Conservation (phyloP, 2,329 filamentous ascomycete species). For the Cadophora gregata region DNA sequence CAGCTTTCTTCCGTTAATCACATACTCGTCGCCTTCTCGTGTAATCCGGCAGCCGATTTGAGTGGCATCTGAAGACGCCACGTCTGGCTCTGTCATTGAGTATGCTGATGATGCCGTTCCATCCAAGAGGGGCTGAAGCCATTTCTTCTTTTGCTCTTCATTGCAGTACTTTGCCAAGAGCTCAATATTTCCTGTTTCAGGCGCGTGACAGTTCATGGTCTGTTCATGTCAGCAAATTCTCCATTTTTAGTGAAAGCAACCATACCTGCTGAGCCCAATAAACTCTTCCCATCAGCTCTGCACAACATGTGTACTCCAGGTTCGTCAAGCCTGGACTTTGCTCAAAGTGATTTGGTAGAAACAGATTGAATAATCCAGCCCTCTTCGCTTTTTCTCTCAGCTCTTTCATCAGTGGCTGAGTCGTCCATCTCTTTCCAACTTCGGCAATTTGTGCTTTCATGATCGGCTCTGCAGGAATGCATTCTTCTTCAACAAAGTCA, state of each 20-base stretch:
- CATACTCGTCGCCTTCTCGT: constrained; percentile 46
- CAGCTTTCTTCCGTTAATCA: constrained; percentile 51
- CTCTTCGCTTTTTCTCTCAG: constrained; percentile 50
- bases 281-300: constrained; percentile 53
- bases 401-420: constrained; percentile 50
- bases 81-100: constrained; percentile 57
- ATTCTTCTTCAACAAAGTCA: constrained; percentile 52
- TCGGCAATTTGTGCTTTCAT: constrained; percentile 48
- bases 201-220: constrained; percentile 54
- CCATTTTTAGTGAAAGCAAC: not conserved
- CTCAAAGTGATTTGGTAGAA: constrained; percentile 49
- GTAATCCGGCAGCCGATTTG: constrained; percentile 50
- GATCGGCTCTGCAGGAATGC: constrained; percentile 51
- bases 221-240: constrained; percentile 25
- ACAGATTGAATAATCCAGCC: constrained; percentile 49
- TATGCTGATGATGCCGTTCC: constrained; percentile 56
- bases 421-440: constrained; percentile 46
- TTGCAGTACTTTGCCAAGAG: constrained; percentile 58
- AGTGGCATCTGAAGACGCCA: constrained; percentile 56
- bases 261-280: constrained; percentile 49
- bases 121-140: constrained; percentile 55
- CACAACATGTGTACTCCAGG: constrained; percentile 52
- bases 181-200: constrained; percentile 58
- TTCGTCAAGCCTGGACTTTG: constrained; percentile 53
- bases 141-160: constrained; percentile 55